These are phyloP conservation scores for Clavispora phyllophila DNA, from an alignment of 805 yeast genomes.

Conservation along the genomic window DNA sequence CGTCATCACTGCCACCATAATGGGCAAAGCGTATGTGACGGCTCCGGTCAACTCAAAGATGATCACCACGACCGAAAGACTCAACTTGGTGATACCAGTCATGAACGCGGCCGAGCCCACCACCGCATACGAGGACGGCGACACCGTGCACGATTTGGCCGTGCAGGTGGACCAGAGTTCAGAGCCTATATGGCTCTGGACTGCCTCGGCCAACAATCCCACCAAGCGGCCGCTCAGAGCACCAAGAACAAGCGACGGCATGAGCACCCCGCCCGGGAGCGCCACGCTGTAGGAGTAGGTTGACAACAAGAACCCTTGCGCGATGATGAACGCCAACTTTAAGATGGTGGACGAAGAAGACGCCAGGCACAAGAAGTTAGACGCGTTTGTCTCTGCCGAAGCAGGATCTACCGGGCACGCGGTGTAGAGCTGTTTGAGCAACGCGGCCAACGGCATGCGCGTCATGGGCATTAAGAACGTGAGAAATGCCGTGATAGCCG, in stretches of 20 bases:
- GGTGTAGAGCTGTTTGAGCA: conserved; percentile 59
- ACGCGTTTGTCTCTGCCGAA: conserved; percentile 15
- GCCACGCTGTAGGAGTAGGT: conserved; percentile 65
- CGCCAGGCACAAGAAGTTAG: conserved; percentile 33
- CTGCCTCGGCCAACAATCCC: conserved; percentile 46
- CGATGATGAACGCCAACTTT: conserved; percentile 32
- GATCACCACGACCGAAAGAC: conserved; percentile 75
- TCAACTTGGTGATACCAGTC: conserved; percentile 76
- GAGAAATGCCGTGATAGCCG: conserved; percentile 47
- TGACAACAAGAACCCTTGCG: conserved; percentile 55
- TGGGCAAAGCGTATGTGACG: conserved; percentile 73
- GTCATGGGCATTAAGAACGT: conserved; percentile 54
- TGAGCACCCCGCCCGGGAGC: conserved; percentile 63
- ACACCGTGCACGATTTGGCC: conserved; percentile 51
- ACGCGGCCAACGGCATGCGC: conserved; percentile 49
- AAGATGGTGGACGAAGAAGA: conserved; percentile 20
- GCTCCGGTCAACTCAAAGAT: conserved; percentile 86
- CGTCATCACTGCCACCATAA: conserved; percentile 76
- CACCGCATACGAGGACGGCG: conserved; percentile 84
- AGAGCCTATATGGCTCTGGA: conserved; percentile 37
- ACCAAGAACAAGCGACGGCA: conserved; percentile 62
- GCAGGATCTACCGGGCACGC: conserved; percentile 46
- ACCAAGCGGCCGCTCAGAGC: conserved; percentile 53
- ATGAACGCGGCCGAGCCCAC: conserved; percentile 83
- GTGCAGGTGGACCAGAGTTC: conserved; percentile 37